Base-by-base conservation (phyloP, 2,329 filamentous ascomycete genomes). In the Penicillium brevicompactum region DNA sequence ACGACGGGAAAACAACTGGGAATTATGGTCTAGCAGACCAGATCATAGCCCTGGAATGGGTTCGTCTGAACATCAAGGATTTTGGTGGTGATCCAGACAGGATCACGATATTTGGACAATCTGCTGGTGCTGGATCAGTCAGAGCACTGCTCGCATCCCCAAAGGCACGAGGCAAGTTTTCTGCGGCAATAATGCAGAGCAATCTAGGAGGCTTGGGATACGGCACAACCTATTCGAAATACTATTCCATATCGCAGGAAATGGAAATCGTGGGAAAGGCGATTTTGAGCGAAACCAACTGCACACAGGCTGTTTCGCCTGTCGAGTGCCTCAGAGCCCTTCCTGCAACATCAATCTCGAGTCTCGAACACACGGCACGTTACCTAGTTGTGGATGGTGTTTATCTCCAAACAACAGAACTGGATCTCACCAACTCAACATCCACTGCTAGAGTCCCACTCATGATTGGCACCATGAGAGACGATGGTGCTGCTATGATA, bases 191-290 rank as follows among this genome's bases (percentile, higher is more conserved):
- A 1, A 66, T 67, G 64, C 53, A 65, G 41, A 67, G 64, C 31
- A 84, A 84, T 53, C 72, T 84, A 0, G 82, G 82, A 21, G 82
- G 83, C 7, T 82, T 85, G 24, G 80, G 83, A 27, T 85, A 85
- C 54, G 83, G 82, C 10, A 82, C 80, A 0, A 79, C 81, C 0
- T 87, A 85, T 67, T 83, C 81, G 10, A 76, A 78, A 22, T 87
- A 86, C 70, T 80, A 81, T 61, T 85, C 83, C 3, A 79, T 86
- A 55, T 68, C 76, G 3, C 70, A 85, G 54, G 80, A 80, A 21
- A 79, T 82, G 63, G 64, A 74, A 1, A 72, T 77, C 0, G 79
- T 76, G 1, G 83, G 80, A 0, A 74, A 77, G n/a, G 72, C 77
- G 2, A 79, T 87, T 48, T 78, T 87, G 53, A 60, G 68, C 3